Percentiles rank a stretch among this genome's conserved stretches.
Evolutionary conservation across 108 stramenopile species (phyloP).

Genomic region (Nitzschia inconspicua): DNA sequence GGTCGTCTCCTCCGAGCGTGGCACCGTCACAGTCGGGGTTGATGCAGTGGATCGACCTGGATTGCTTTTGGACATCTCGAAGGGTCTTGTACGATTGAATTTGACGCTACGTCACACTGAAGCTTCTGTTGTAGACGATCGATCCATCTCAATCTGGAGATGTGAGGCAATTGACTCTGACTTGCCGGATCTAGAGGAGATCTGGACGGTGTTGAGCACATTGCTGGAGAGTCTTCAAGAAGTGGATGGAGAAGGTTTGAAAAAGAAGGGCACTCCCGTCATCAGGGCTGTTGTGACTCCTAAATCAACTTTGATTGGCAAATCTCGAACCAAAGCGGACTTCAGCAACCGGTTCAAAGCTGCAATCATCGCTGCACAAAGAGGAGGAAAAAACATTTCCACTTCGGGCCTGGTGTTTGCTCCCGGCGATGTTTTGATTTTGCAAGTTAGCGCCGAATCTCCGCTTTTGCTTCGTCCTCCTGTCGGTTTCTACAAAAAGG

Average conservation of each 20-base stretch:
- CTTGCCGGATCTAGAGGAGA: constrained; percentile 58
- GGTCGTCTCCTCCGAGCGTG: constrained; percentile 51
- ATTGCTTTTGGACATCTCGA: constrained; percentile 69
- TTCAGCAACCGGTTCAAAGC: constrained; percentile 67
- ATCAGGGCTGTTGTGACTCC: constrained; percentile 61
- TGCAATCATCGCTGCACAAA: constrained; percentile 67
- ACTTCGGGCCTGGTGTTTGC: constrained; percentile 45
- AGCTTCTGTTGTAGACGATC: constrained; percentile 56
- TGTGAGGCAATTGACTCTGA: constrained; percentile 55
- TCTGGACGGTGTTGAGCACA: constrained; percentile 50
- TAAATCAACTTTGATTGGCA: constrained; percentile 53
- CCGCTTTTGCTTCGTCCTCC: constrained; percentile 62
- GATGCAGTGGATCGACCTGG: constrained; percentile 57
- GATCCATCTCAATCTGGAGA: constrained; percentile 81
- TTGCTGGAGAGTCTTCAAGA: constrained; percentile 41
- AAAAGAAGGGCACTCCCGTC: constrained; percentile 60
- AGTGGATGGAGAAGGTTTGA: constrained; percentile 50
- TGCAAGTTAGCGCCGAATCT: constrained; percentile 70
- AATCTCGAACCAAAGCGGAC: constrained; percentile 42
- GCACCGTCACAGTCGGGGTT: constrained; percentile 57
- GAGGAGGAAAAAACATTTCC: constrained; percentile 46
- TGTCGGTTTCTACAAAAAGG: constrained; percentile 48
- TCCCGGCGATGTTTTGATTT: constrained; percentile 60
- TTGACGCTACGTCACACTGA: constrained; percentile 73
- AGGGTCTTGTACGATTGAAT: constrained; percentile 46